phyloP scores from a whole-genome alignment of 257 asterid genomes.

The Eustoma russellianum region DNA sequence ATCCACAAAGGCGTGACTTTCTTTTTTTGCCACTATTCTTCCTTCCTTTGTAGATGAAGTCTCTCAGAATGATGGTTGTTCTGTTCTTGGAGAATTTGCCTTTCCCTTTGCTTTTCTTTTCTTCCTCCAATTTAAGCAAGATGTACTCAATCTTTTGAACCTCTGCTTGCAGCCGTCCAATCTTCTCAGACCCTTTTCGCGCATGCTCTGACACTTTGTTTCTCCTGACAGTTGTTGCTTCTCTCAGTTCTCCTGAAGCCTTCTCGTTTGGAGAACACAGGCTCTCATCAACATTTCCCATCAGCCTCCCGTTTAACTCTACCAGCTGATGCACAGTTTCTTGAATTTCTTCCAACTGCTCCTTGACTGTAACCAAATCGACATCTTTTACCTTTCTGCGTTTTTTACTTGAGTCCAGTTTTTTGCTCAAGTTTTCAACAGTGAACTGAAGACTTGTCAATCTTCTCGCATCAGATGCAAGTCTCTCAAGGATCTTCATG shows the following conservation, averaged over 20 bases:
- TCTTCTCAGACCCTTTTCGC: constrained; percentile 63
- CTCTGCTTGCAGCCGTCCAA: constrained; percentile 50
- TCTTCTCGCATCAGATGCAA: constrained; percentile 56
- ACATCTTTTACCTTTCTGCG: constrained; percentile 34
- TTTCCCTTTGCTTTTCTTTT: constrained; percentile 43
- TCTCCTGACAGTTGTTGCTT: constrained; percentile 34
- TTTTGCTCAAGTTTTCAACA: constrained; percentile 38
- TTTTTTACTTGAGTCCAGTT: constrained; percentile 40
- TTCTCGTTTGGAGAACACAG: constrained; percentile 12
- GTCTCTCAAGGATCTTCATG: constrained; percentile 49
- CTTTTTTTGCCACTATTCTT: constrained; percentile 43
- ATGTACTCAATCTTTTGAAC: constrained; percentile 62
- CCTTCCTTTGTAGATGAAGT: constrained; percentile 57
- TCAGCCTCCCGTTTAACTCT: constrained; percentile 57
- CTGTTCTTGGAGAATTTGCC: constrained; percentile 43
- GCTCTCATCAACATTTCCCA: constrained; percentile 48
- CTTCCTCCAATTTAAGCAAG: constrained; percentile 61
- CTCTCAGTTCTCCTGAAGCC: constrained; percentile 39
- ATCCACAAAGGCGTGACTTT: constrained; percentile 57
- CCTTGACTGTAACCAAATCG: constrained; percentile 45
- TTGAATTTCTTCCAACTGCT: constrained; percentile 71
- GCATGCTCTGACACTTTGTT: constrained; percentile 58
- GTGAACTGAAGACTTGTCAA: constrained; percentile 47
- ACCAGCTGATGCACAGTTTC: constrained; percentile 46
- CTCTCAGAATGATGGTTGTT: constrained; percentile 51